phyloP scores from a whole-genome alignment of 164 flowering plant genomes.

The Umbilicus rupestris region DNA sequence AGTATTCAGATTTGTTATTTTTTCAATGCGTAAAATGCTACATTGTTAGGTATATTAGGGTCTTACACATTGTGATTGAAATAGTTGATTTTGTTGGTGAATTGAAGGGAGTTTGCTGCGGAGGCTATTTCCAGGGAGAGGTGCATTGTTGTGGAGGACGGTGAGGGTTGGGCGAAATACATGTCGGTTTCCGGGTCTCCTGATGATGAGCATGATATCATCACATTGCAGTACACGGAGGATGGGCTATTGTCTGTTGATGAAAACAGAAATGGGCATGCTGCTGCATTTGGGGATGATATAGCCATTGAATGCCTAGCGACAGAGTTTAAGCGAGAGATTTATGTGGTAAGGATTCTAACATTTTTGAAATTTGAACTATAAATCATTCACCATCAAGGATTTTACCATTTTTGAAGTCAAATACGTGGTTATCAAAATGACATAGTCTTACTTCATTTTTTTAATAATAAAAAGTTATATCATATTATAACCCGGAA shows the following conservation, averaged over 20 bases:
- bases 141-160: conserved; percentile 69
- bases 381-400: too few relatives aligned
- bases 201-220: conserved; percentile 75
- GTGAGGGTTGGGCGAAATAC: conserved; percentile 81
- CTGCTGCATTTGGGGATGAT: conserved; percentile 96
- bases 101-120: conserved; percentile 74
- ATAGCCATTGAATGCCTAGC: conserved; percentile 88
- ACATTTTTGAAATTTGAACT: not conserved
- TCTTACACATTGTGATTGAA: not conserved
- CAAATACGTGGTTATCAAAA: too few relatives aligned
- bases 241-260: conserved; percentile 82
- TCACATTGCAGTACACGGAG: conserved; percentile 83
- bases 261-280: conserved; percentile 74
- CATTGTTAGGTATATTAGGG: too few relatives aligned
- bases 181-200: conserved; percentile 79
- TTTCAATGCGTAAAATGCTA: not conserved
- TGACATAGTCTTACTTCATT: too few relatives aligned
- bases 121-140: conserved; percentile 88
- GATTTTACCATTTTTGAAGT: too few relatives aligned
- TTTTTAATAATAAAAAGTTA: too few relatives aligned
- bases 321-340: conserved; percentile 83
- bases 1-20: not conserved
- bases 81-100: conserved; percentile 11
- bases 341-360: conserved; percentile 62
- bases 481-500: too few relatives aligned